Base-by-base conservation (phyloP, 1,284 basidiomycete species). In the Limonomyces culmigenus region DNA sequence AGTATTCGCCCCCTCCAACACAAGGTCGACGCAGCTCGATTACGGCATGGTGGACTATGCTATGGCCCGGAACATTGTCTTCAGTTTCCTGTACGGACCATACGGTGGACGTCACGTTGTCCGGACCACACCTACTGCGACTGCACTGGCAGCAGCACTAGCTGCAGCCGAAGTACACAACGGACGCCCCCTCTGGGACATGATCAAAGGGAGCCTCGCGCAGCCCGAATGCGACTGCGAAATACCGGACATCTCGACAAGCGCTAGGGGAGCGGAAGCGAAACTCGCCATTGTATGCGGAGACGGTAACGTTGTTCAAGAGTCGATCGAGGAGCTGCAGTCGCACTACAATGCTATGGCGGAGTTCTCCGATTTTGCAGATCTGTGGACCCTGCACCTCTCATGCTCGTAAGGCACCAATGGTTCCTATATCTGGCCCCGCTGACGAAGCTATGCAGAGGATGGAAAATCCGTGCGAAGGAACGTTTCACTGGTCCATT, bases 401-500 rank as follows among this genome's bases (percentile, higher is more conserved):
- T 8, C 19, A 4, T 39, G 34, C 34, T 19, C 35, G 38, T 36
- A 30, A 11, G 38, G 36, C 13, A n/a, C n/a, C n/a, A n/a, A n/a
- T n/a, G n/a, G n/a, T n/a, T n/a, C n/a, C n/a, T n/a, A n/a, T n/a
- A n/a, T n/a, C n/a, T n/a, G n/a, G n/a, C n/a, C n/a, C n/a, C n/a
- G n/a, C n/a, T n/a, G n/a, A n/a, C n/a, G n/a, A n/a, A n/a, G n/a
- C n/a, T n/a, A 32, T 3, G 10, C 18, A 42, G 41, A 10, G 38
- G 38, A 8, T 42, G 41, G 41, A 39, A 39, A 16, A 17, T 37
- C 11, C 27, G 35, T n/a, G 13, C 41, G 3, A 32, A 21, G 6
- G 41, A 39, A 29, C 38, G 33, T 4, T 42, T 39, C 32, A 17
- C 31, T 19, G 37, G 44, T 39, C 38, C 41, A 2, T 39, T 42